Evolutionary conservation across 805 yeast species (phyloP), one percentile per base, ranked within the genome.

Genomic region (Candida ascalaphidarum): DNA sequence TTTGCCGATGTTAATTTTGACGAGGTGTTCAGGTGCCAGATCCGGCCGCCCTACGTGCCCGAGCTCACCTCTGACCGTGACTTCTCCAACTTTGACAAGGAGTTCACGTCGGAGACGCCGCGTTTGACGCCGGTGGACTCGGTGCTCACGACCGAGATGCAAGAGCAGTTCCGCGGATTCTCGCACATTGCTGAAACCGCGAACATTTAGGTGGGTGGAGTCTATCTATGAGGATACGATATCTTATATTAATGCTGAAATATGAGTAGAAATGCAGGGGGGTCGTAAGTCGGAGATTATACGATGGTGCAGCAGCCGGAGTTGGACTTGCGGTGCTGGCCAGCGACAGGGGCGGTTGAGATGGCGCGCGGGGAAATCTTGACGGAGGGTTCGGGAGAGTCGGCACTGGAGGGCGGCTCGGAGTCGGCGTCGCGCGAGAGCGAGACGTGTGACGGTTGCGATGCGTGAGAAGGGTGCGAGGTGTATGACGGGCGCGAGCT

Each of bases 121-220:
- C 79, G 94, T 28, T 68, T 89, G 55, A 92, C 98, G 1, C 98
- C 98, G 2, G 88, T 92, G 27, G 89, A 85, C 35, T 80, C 95
- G 17, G 77, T 82, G 5, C 65, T 92, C 46, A 80, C 92, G 10
- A 74, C 92, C 2, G 74, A 78, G 16, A 80, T 81, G 75, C 98
- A 92, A 65, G 96, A 92, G 46, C 94, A 85, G 61, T 92, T 92
- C 71, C 76, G 97, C 44, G 98, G 98, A 3, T 92, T 92, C 60
- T 85, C 96, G 2, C 89, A 86, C 54, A 74, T 81, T 44, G 72
- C 81, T 17, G 86, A 78, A 28, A 76, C 74, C 27, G 65, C 65
- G 7, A 50, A 58, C 7, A 53, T 61, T 7, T 60, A 41, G 31
- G 18, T 12, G 11, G 12, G 20, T 11, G 17, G 6, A 3, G 14